phyloP scores from a whole-genome alignment of 345 rosid species.

The Eucalyptus marginata region DNA sequence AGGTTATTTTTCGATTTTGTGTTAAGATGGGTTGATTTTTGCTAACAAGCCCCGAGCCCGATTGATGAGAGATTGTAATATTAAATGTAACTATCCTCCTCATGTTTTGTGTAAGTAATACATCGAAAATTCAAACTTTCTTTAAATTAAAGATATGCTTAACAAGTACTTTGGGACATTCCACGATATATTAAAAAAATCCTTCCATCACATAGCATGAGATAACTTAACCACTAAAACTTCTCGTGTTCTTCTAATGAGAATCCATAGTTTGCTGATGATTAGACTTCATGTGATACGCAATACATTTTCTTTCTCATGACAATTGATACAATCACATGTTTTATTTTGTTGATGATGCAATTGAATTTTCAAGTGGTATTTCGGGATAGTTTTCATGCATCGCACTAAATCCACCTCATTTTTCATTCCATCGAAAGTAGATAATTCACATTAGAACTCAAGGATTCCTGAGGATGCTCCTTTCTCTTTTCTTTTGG shows the following conservation, averaged over 20 bases:
- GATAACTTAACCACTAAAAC: not conserved
- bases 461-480: not conserved
- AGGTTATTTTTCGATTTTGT: not conserved
- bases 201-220: not conserved
- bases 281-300: not conserved
- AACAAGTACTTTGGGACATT: too few species aligned
- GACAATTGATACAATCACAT: not conserved
- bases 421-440: not conserved
- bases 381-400: not conserved
- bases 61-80: not conserved
- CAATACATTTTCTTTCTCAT: not conserved
- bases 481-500: not conserved
- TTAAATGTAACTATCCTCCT: not conserved
- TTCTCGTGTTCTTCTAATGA: not conserved
- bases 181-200: not conserved
- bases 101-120: not conserved
- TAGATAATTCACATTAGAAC: not conserved
- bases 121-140: too few species aligned
- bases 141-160: too few species aligned
- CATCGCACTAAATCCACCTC: rapidly evolving
- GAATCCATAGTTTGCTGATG: not conserved
- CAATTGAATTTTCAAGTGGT: not conserved
- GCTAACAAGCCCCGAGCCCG: not conserved
- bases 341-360: not conserved
- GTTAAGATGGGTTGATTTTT: not conserved